A percentile compares a stretch with the other conserved stretches of the same genome.
Evolutionary conservation across 2,329 filamentous ascomycete species (phyloP).

Genomic region (Fusarium pseudonygamai): DNA sequence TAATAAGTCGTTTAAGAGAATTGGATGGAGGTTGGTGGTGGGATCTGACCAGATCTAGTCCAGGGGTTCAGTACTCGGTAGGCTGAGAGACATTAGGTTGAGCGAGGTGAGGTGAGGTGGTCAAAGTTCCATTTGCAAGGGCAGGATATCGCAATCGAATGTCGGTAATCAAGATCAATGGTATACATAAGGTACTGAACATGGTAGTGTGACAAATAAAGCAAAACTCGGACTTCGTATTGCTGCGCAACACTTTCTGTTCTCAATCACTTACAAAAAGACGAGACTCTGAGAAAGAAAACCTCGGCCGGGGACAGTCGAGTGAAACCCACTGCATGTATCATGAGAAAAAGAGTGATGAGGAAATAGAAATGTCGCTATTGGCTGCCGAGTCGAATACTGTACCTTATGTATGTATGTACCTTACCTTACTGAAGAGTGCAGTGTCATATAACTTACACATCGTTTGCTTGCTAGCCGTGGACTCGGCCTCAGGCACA

Average conservation of each 20-base stretch:
- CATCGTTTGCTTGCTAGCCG: constrained; percentile 5
- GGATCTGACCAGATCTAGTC: constrained; percentile 13
- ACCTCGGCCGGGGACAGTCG: constrained; percentile 22
- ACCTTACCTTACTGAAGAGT: neutral
- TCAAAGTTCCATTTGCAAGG: constrained; percentile 26
- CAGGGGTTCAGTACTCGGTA: neutral
- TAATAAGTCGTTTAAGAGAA: constrained; percentile 22
- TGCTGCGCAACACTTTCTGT: neutral
- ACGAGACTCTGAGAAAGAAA: constrained; percentile 1
- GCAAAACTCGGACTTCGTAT: neutral
- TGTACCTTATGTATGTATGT: neutral
- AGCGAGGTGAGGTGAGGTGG: constrained; percentile 4
- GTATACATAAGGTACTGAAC: neutral
- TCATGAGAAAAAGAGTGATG: neutral
- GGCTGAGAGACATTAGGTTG: neutral
- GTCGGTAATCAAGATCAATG: constrained; percentile 21
- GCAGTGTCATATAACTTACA: constrained; percentile 26
- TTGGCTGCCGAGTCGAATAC: constrained; percentile 19
- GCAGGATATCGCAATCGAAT: constrained; percentile 22
- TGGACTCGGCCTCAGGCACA: constrained; percentile 23
- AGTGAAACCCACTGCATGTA: constrained; percentile 7
- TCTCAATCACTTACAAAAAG: constrained; percentile 13
- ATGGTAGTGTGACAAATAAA: neutral
- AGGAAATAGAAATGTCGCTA: constrained; percentile 14
- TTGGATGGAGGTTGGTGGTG: constrained; percentile 6